Evolutionary conservation across 306 rosid genomes (phyloP).

Genomic region (Arachis stenosperma): DNA sequence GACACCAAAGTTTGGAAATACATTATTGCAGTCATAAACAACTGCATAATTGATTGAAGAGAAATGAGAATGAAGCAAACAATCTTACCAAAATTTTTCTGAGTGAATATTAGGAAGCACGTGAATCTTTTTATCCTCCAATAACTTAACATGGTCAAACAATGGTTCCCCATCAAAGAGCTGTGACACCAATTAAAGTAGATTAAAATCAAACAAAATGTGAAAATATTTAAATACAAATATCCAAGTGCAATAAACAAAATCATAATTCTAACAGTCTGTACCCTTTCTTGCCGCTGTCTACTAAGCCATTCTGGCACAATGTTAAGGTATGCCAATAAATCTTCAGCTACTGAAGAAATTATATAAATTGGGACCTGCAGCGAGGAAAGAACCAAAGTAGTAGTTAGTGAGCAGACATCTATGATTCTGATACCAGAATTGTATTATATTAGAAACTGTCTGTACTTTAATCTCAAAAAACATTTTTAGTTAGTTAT

Average conservation of each 20-base stretch:
- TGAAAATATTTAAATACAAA: constrained; percentile 31
- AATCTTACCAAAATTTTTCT: constrained; percentile 67
- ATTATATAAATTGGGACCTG: constrained; percentile 87
- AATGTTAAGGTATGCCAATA: constrained; percentile 68
- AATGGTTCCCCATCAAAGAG: constrained; percentile 76
- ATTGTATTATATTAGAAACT: constrained; percentile 3
- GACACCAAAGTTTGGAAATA: neutral
- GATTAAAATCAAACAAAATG: constrained; percentile 15
- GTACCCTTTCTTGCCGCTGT: constrained; percentile 73
- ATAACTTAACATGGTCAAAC: constrained; percentile 63
- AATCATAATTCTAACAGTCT: constrained; percentile 24
- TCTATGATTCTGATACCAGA: constrained; percentile 9
- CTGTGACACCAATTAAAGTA: constrained; percentile 53
- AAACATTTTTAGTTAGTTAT: neutral
- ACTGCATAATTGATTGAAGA: neutral
- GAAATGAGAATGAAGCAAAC: constrained; percentile 2
- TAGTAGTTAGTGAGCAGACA: constrained; percentile 4
- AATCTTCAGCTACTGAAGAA: constrained; percentile 82
- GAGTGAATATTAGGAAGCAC: constrained; percentile 73
- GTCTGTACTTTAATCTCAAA: no score
- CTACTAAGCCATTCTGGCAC: constrained; percentile 89
- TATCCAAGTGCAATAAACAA: constrained; percentile 36
- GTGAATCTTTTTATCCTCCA: constrained; percentile 67
- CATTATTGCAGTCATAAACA: constrained; percentile 3
- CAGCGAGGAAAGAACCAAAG: constrained; percentile 32